These are phyloP conservation scores for Mycena pura DNA, from an alignment of 768 basidiomycete genomes.

Conservation along the genomic window DNA sequence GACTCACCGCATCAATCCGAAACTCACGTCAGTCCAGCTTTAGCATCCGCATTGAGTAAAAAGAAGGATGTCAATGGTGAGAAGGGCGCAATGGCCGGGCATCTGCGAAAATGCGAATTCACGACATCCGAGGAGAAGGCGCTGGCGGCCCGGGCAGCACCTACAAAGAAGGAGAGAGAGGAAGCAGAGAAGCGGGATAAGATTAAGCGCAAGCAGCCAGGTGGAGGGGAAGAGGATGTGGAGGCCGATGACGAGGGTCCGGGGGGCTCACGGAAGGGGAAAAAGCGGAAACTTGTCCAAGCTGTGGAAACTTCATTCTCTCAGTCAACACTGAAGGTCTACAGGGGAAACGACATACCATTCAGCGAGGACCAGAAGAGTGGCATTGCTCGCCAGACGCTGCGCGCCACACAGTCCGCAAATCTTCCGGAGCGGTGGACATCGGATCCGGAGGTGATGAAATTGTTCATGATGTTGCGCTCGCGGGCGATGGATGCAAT, in stretches of 20 bases:
- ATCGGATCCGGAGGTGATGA: constrained; percentile 14
- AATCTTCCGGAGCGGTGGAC: constrained; percentile 19
- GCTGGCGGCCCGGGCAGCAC: not conserved
- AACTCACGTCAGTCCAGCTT: no score
- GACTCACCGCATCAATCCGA: no score
- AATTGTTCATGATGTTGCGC: constrained; percentile 25
- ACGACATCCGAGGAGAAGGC: constrained; percentile 4
- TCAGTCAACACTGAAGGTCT: constrained; percentile 19
- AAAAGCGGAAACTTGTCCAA: constrained; percentile 16
- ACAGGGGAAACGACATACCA: constrained; percentile 22
- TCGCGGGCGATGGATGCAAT: constrained; percentile 12
- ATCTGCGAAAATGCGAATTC: not conserved
- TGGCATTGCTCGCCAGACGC: constrained; percentile 10
- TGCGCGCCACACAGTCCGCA: constrained; percentile 20
- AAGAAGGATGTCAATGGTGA: not conserved
- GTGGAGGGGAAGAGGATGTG: not conserved
- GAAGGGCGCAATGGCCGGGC: constrained; percentile 9
- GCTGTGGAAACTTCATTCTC: not conserved
- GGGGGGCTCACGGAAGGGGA: constrained; percentile 1
- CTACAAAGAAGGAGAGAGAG: constrained; percentile 9
- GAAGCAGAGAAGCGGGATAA: not conserved
- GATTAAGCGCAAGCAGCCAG: constrained; percentile 1
- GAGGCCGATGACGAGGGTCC: constrained; percentile 22
- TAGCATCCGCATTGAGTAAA: no score
- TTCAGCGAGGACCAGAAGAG: constrained; percentile 15